phyloP scores from a whole-genome alignment of 495 filamentous ascomycete species.

The Penicillium chermesinum region DNA sequence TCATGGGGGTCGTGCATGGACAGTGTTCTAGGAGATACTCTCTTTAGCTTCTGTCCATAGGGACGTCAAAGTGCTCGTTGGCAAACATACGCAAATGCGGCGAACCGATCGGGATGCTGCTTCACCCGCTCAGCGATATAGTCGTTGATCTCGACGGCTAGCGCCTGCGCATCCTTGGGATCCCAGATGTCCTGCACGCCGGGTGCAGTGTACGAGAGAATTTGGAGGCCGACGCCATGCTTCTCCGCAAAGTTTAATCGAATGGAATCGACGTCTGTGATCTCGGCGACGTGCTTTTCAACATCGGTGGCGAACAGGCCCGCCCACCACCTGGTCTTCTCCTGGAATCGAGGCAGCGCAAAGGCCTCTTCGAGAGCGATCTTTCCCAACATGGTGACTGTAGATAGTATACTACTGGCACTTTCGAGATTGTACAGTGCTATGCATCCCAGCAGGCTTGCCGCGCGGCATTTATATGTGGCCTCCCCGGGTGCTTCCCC shows the following conservation, averaged over 20 bases:
- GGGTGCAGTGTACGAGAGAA: conserved; percentile 52
- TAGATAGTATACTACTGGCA: not conserved
- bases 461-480: not conserved
- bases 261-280: conserved; percentile 46
- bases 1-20: conserved; percentile 52
- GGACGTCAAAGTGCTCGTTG: not conserved
- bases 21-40: conserved; percentile 25
- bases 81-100: conserved; percentile 46
- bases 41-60: too few species aligned
- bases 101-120: conserved; percentile 48
- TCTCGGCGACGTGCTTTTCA: conserved; percentile 38
- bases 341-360: conserved; percentile 41
- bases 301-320: conserved; percentile 40
- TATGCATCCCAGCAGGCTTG: not conserved
- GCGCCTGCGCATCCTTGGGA: conserved; percentile 37
- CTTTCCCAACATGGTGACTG: conserved; percentile 43
- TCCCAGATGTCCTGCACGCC: conserved; percentile 55
- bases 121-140: conserved; percentile 50
- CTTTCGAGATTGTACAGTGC: not conserved
- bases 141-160: conserved; percentile 52
- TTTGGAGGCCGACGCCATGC: conserved; percentile 56
- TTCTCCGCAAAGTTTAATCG: conserved; percentile 51
- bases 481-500: not conserved
- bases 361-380: conserved; percentile 51
- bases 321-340: conserved; percentile 47